phyloP scores from a whole-genome alignment of 768 basidiomycete species.

The Trichaptum fuscoviolaceum region DNA sequence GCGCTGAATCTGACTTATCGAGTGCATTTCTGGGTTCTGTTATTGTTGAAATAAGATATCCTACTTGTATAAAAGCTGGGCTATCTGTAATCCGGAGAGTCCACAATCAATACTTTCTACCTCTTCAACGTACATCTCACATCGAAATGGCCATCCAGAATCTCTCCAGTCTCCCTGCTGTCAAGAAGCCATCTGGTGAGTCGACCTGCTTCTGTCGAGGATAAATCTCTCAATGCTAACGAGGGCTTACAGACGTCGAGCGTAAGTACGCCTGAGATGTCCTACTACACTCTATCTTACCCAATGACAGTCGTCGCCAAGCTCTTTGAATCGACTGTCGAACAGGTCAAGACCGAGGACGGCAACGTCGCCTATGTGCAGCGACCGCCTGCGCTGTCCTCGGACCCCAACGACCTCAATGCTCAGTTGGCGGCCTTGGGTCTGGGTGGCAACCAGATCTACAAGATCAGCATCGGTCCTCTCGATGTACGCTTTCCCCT shows the following conservation, averaged over 20 bases:
- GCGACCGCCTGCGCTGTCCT: background rate
- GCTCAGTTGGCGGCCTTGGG: background rate
- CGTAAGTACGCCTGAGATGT: background rate
- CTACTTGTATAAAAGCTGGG: too few species aligned
- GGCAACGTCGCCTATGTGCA: background rate
- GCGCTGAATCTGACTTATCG: too few species aligned
- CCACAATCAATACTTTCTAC: too few species aligned
- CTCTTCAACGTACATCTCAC: too few species aligned
- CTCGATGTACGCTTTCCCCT: background rate
- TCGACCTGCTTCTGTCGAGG: background rate
- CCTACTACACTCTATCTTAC: background rate
- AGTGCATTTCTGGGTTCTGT: too few species aligned
- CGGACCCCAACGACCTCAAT: background rate
- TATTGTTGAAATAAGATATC: too few species aligned
- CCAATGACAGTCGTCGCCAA: background rate
- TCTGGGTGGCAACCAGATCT: background rate
- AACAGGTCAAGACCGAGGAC: background rate
- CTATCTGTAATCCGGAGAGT: too few species aligned
- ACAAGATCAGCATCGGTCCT: background rate
- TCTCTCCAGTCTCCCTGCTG: background rate
- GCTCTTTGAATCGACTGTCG: background rate
- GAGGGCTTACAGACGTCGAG: background rate
- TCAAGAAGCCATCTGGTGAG: background rate
- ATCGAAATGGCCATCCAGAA: background rate
- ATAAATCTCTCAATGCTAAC: background rate